Evolutionary conservation across 805 yeast species (phyloP), one percentile per base, ranked within the genome.

Genomic region (Metschnikowia gelsemii): DNA sequence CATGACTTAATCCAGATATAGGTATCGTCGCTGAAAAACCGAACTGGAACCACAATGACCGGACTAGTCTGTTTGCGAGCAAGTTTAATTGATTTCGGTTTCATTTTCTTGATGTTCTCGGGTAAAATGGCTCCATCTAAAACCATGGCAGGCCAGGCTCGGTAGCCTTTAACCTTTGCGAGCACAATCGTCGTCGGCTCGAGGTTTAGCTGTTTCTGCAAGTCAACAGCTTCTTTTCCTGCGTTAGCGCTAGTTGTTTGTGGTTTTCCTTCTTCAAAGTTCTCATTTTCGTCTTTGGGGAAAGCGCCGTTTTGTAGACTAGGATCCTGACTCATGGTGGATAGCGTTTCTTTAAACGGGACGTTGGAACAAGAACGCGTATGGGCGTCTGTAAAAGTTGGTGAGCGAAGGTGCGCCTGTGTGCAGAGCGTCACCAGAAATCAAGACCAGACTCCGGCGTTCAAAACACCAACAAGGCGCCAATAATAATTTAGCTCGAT

Each of bases 121-220:
- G 95, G 93, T 5, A 87, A 68, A 6, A 77, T 61, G 13, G 73
- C 70, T 45, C 68, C 75, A 1, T 81, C 82, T 3, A 87, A 73
- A 3, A 86, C 80, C 79, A 87, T 81, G 2, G 90, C 89, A 0
- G 96, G 96, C 96, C 96, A 87, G 30, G 90, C 84, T 2, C 95
- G 86, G 57, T 80, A 87, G 7, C 95, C 95, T 56, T 86, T 87
- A 35, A 87, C 80, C 61, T 87, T 87, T 6, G 93, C 93, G 18
- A 87, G 69, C 0, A 87, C 61, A 2, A 52, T 46, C 7, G 55
- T 20, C 8, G 38, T 43, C 12, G 56, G 57, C 20, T 38, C 45
- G 21, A 51, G 46, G 16, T 45, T 46, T 33, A 51, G 31, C 14
- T 37, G 42, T 27, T 32, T 45, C 29, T 45, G 55, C 25, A 51